Percentiles rank a stretch among this genome's conserved stretches.
Evolutionary conservation across 148 eudicot species (phyloP).

Genomic region (Cornus florida): DNA sequence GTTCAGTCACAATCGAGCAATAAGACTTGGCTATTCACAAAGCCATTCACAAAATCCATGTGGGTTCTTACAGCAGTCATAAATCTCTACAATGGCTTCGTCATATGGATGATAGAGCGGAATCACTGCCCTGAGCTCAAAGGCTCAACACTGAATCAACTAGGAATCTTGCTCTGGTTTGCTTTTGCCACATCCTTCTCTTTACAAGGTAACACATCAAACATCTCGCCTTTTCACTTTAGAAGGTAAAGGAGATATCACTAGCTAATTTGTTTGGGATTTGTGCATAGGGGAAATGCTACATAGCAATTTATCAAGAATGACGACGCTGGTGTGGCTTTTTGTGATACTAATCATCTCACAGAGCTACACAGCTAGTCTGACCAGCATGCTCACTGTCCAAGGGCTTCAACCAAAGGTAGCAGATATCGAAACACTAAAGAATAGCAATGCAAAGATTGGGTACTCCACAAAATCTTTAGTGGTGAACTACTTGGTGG

Average conservation of each 20-base stretch:
- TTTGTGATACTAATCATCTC: conserved; percentile 30
- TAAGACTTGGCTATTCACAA: conserved; percentile 1
- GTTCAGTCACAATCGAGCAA: background rate
- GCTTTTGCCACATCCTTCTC: background rate
- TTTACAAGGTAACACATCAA: background rate
- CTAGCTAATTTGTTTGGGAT: background rate
- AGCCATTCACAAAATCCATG: conserved; percentile 5
- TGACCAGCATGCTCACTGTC: conserved; percentile 35
- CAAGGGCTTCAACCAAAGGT: conserved; percentile 15
- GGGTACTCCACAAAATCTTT: conserved; percentile 8
- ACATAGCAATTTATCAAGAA: conserved; percentile 27
- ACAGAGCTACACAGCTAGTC: conserved; percentile 35
- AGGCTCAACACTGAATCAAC: background rate
- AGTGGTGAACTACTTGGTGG: background rate
- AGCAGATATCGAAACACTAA: conserved; percentile 17
- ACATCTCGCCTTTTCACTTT: too few relatives aligned
- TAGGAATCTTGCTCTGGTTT: background rate
- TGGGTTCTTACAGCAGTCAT: background rate
- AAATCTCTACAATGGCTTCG: background rate
- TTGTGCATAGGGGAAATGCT: conserved; percentile 19
- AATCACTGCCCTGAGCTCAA: conserved; percentile 3
- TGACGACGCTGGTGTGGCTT: conserved; percentile 27
- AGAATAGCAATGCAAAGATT: conserved; percentile 10
- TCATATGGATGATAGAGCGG: background rate
- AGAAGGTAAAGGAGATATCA: too few relatives aligned